Evolutionary conservation across 306 rosid species (phyloP).

Genomic region (Trichosanthes truncata): DNA sequence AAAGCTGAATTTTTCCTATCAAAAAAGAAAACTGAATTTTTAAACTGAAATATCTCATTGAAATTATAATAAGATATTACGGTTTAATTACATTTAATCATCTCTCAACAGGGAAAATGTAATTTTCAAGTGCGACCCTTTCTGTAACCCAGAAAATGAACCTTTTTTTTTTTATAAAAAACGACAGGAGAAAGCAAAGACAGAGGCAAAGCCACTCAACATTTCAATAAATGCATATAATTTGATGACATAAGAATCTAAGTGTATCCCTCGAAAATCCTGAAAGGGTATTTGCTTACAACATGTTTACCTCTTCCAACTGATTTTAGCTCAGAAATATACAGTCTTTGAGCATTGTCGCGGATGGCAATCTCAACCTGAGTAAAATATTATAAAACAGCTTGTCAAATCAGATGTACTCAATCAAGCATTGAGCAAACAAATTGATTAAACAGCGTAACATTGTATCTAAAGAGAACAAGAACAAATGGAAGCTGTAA

Average conservation of each 20-base stretch:
- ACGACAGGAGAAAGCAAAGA: neutral
- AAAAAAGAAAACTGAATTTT: too few species aligned
- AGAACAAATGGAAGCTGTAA: neutral
- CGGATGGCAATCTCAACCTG: constrained; percentile 93
- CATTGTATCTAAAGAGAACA: neutral
- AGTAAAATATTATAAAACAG: constrained; percentile 7
- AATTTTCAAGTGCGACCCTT: neutral
- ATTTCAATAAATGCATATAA: neutral
- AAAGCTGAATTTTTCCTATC: neutral
- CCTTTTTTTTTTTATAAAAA: neutral
- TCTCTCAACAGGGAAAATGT: neutral
- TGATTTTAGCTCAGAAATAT: constrained; percentile 66
- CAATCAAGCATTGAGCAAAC: neutral
- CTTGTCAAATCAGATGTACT: constrained; percentile 12
- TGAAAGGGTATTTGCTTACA: constrained; percentile 7
- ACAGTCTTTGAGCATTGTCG: constrained; percentile 84
- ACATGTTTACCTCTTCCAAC: constrained; percentile 65
- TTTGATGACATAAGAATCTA: neutral
- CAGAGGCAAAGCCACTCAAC: neutral
- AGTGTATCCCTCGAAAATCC: neutral
- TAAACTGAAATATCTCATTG: neutral
- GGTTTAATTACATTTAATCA: neutral
- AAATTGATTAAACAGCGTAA: neutral
- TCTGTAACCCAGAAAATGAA: neutral
- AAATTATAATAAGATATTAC: neutral